These are phyloP conservation scores for Eucalyptus microcorys DNA, from an alignment of 345 rosid genomes.

Conservation along the genomic window DNA sequence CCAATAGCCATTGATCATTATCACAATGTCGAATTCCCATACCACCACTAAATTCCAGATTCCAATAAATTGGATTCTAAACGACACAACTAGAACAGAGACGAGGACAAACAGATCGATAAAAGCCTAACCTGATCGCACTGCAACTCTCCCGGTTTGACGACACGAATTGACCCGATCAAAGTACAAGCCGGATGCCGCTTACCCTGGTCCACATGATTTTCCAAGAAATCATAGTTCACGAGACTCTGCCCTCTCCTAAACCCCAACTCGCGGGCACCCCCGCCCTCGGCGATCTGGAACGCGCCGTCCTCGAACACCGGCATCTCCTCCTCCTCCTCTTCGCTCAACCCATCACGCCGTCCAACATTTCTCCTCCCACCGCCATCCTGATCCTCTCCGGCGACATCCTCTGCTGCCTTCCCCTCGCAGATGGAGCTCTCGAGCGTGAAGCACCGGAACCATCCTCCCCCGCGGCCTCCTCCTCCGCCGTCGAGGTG, in stretches of 20 bases:
- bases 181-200: constrained; percentile 50
- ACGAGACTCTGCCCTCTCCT: constrained; percentile 19
- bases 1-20: not conserved
- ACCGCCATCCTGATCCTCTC: constrained; percentile 57
- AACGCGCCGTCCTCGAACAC: constrained; percentile 59
- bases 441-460: constrained; percentile 55
- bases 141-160: constrained; percentile 20
- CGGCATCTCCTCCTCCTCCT: constrained; percentile 70
- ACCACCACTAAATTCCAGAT: not conserved
- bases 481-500: constrained; percentile 9
- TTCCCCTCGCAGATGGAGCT: constrained; percentile 81
- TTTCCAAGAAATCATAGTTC: constrained; percentile 21
- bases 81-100: not conserved
- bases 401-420: constrained; percentile 60
- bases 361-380: constrained; percentile 65
- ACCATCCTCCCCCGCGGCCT: constrained; percentile 22
- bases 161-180: constrained; percentile 46
- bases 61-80: not conserved
- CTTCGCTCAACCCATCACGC: constrained; percentile 35
- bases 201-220: constrained; percentile 26
- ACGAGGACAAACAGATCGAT: not conserved
- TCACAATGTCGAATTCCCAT: not conserved
- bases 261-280: not conserved
- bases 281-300: constrained; percentile 20
- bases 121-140: constrained; percentile 47